phyloP scores from a whole-genome alignment of 1,139 yeast genomes.

The Pichia inconspicua region DNA sequence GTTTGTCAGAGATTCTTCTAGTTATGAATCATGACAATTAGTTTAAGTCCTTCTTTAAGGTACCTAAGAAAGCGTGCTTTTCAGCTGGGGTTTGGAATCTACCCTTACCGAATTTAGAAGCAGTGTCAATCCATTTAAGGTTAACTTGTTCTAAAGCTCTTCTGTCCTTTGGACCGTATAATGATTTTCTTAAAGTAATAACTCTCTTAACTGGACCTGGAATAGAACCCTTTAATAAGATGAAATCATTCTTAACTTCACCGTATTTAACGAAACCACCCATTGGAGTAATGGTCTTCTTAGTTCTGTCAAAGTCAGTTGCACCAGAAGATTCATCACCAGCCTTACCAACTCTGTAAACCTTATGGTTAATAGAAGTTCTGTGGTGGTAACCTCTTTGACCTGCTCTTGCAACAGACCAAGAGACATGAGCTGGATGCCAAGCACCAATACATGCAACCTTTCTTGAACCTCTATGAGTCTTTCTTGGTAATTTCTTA shows the following conservation, averaged over 20 bases:
- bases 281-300: slow-evolving; percentile 98
- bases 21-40: slow-evolving; percentile 15
- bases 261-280: slow-evolving; percentile 99
- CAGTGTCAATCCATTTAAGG: slow-evolving; percentile 99
- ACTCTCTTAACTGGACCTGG: slow-evolving; percentile 99
- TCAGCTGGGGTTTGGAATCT: slow-evolving; percentile 99
- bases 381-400: slow-evolving; percentile 99
- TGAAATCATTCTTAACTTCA: slow-evolving; percentile 93
- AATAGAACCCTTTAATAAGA: slow-evolving; percentile 95
- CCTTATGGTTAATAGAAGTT: slow-evolving; percentile 99
- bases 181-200: slow-evolving; percentile 96
- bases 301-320: slow-evolving; percentile 98
- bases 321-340: slow-evolving; percentile 92
- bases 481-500: slow-evolving; percentile 99
- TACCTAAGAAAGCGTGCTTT: slow-evolving; percentile 99
- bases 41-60: slow-evolving; percentile 83
- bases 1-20: background rate
- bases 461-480: slow-evolving; percentile 99
- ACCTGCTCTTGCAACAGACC: slow-evolving; percentile 99
- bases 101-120: slow-evolving; percentile 99
- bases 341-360: slow-evolving; percentile 98
- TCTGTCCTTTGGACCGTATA: slow-evolving; percentile 97
- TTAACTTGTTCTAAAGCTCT: slow-evolving; percentile 92
- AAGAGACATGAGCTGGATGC: slow-evolving; percentile 99
- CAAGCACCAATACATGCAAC: slow-evolving; percentile 99